A percentile compares a stretch with the other conserved stretches of the same genome.
phyloP scores from a whole-genome alignment of 2,329 filamentous ascomycete species.

The Periconia macrospinosa region DNA sequence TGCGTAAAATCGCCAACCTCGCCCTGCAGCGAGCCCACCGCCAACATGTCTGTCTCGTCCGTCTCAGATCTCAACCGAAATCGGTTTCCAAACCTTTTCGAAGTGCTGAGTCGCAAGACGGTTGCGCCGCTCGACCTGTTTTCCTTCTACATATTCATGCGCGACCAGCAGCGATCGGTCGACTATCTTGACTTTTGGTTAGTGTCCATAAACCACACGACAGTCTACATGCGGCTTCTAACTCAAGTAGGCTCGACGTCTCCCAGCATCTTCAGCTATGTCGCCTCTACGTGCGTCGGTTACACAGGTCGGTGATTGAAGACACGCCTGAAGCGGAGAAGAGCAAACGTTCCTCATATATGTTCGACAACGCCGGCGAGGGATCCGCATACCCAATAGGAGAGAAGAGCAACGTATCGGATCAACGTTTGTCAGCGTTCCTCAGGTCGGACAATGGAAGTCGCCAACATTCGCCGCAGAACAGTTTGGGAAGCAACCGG shows the following conservation, averaged over 20 bases:
- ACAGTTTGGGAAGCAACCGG: slow-evolving; percentile 57
- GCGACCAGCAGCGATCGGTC: slow-evolving; percentile 95
- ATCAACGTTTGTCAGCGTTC: slow-evolving; percentile 90
- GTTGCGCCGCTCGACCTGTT: slow-evolving; percentile 94
- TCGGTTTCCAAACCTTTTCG: slow-evolving; percentile 89
- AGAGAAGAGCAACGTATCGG: slow-evolving; percentile 70
- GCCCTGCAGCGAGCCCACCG: slow-evolving; percentile 1
- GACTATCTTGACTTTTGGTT: slow-evolving; percentile 99
- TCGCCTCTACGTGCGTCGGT: slow-evolving; percentile 93
- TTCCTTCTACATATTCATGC: slow-evolving; percentile 99
- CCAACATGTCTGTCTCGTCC: slow-evolving; percentile 27
- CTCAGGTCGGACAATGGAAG: slow-evolving; percentile 63
- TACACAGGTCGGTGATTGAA: slow-evolving; percentile 88
- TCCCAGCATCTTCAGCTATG: slow-evolving; percentile 98
- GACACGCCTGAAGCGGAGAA: slow-evolving; percentile 87
- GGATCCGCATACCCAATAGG: slow-evolving; percentile 56
- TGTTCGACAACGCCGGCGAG: slow-evolving; percentile 68
- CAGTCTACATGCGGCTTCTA: slow-evolving; percentile 19
- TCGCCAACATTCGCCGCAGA: slow-evolving; percentile 50
- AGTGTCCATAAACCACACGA: slow-evolving; percentile 27
- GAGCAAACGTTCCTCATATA: slow-evolving; percentile 82
- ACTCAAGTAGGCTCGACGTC: slow-evolving; percentile 84
- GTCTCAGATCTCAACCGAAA: slow-evolving; percentile 59
- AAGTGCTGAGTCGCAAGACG: slow-evolving; percentile 93
- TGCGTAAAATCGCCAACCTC: slow-evolving; percentile 7